A percentile compares a stretch with the other conserved stretches of the same genome.
Evolutionary conservation across 2,329 filamentous ascomycete genomes (phyloP).

Genomic region (Fusarium chaquense): DNA sequence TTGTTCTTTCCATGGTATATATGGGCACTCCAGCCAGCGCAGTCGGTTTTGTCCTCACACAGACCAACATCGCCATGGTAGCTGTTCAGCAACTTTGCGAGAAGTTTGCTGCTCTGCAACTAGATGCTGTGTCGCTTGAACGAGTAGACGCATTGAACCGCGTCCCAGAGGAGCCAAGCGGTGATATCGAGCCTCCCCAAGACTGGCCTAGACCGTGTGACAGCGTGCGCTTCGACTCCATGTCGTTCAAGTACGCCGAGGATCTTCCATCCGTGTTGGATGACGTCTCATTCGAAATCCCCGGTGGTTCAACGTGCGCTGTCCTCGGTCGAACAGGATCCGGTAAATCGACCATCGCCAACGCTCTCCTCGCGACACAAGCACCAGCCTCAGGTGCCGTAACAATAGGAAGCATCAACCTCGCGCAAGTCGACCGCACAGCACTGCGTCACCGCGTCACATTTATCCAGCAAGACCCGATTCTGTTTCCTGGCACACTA

Average conservation of each 20-base stretch:
- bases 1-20: conserved; percentile 81
- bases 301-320: conserved; percentile 70
- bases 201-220: conserved; percentile 81
- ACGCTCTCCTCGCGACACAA: conserved; percentile 69
- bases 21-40: conserved; percentile 81
- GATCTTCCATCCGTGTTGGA: conserved; percentile 79
- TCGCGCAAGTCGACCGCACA: conserved; percentile 66
- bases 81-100: conserved; percentile 72
- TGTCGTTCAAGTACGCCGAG: conserved; percentile 83
- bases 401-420: conserved; percentile 65
- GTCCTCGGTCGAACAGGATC: conserved; percentile 87
- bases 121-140: conserved; percentile 93
- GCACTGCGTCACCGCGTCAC: conserved; percentile 68
- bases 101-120: conserved; percentile 85
- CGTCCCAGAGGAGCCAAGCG: conserved; percentile 79
- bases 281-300: conserved; percentile 78
- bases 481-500: conserved; percentile 69
- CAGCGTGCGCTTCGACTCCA: conserved; percentile 79
- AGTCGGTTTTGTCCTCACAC: conserved; percentile 83
- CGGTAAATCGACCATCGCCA: conserved; percentile 83
- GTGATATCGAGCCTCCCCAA: conserved; percentile 75
- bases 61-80: conserved; percentile 54
- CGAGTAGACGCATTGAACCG: conserved; percentile 84
- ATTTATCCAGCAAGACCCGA: conserved; percentile 74
- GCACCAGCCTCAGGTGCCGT: conserved; percentile 64